Evolutionary conservation across 2,329 filamentous ascomycete species (phyloP).

Genomic region (Stachybotrys echinatus): DNA sequence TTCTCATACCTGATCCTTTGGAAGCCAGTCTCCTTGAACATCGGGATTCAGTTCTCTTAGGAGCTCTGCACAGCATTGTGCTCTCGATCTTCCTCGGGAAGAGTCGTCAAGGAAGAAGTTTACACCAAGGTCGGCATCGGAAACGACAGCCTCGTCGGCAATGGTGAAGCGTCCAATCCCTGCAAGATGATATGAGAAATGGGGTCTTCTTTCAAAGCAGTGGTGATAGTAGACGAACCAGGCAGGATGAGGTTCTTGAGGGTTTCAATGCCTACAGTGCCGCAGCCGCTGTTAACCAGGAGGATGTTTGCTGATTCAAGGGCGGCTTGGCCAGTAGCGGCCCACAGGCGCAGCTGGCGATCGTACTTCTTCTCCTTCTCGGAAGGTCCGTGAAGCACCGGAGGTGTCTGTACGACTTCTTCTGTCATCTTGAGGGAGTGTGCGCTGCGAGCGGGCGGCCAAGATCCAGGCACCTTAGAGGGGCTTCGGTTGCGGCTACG

Average conservation of each 20-base stretch:
- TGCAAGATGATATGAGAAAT: too few species aligned
- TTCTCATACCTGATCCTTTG: constrained; percentile 33
- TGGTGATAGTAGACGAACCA: constrained; percentile 38
- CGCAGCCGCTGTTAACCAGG: constrained; percentile 80
- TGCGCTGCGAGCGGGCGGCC: not conserved
- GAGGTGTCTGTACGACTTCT: constrained; percentile 22
- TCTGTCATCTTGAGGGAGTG: constrained; percentile 15
- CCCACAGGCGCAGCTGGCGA: constrained; percentile 91
- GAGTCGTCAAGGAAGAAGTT: constrained; percentile 93
- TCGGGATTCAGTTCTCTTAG: constrained; percentile 90
- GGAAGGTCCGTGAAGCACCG: constrained; percentile 43
- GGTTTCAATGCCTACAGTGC: constrained; percentile 82
- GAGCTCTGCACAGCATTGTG: constrained; percentile 70
- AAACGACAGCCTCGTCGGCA: constrained; percentile 72
- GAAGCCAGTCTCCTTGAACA: constrained; percentile 70
- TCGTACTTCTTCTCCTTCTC: constrained; percentile 80
- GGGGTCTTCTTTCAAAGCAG: too few species aligned
- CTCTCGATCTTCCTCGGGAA: constrained; percentile 70
- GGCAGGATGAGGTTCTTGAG: constrained; percentile 97
- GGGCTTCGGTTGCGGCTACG: constrained; percentile 1
- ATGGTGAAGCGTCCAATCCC: constrained; percentile 90
- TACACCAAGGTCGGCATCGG: constrained; percentile 78
- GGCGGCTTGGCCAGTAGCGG: constrained; percentile 82
- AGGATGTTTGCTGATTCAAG: constrained; percentile 90
- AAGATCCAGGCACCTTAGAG: not conserved